These are phyloP conservation scores for Fonsecaea pedrosoi DNA, from an alignment of 2,329 filamentous ascomycete genomes.

Conservation along the genomic window DNA sequence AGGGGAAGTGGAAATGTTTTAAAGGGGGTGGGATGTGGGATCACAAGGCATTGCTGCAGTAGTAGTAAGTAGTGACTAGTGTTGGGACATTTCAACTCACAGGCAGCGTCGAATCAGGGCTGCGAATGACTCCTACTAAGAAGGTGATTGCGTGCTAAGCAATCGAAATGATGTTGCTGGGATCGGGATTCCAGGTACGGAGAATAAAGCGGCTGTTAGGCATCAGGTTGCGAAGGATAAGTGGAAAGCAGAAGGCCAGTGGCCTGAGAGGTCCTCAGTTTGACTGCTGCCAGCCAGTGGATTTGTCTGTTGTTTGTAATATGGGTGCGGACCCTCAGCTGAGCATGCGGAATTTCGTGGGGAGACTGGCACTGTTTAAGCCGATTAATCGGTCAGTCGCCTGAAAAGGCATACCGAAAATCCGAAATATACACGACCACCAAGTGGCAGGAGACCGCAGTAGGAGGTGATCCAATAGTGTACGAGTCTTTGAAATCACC, in stretches of 20 bases:
- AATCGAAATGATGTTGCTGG: constrained; percentile 19
- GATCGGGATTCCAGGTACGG: constrained; percentile 5
- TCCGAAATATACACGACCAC: constrained; percentile 11
- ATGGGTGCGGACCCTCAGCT: constrained; percentile 7
- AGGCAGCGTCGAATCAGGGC: neutral
- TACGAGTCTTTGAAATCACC: neutral
- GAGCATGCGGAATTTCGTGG: neutral
- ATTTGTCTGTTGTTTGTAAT: constrained; percentile 20
- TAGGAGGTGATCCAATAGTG: neutral
- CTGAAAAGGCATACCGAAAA: neutral
- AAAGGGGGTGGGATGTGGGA: constrained; percentile 8
- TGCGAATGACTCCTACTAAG: neutral
- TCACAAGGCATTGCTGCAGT: constrained; percentile 4
- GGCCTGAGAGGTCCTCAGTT: constrained; percentile 4
- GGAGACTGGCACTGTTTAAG: neutral
- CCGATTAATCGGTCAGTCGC: neutral
- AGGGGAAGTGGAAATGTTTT: neutral
- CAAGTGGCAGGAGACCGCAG: constrained; percentile 5
- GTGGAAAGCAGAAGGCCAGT: neutral
- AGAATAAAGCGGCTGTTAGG: constrained; percentile 6
- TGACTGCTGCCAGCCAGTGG: neutral
- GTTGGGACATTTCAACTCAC: constrained; percentile 9
- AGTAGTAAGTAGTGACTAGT: neutral
- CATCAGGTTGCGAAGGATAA: neutral
- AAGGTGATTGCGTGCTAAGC: constrained; percentile 21